Evolutionary conservation across 2,329 filamentous ascomycete genomes (phyloP), one percentile per base, ranked within the genome.

Genomic region (Penicillium capsulatum): DNA sequence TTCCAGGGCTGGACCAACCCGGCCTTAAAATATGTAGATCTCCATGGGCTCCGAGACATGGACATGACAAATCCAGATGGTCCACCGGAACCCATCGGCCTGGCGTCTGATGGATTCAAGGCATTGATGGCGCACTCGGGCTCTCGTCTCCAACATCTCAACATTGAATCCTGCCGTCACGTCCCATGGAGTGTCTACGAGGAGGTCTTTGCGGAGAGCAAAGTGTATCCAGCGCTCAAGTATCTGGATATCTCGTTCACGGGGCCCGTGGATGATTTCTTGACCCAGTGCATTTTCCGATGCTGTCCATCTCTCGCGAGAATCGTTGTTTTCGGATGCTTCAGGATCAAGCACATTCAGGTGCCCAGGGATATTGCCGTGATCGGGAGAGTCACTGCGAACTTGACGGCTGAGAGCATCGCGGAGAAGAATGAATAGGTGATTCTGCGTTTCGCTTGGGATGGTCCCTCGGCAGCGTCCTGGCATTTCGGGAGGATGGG

Each of bases 121-220:
- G 86, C 87, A 0, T 67, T 96, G 30, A 95, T 96, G 86, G 68
- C 71, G 0, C 91, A 96, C 59, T 95, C 89, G 0, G 86, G 86
- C 3, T 59, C 67, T 1, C 71, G 67, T 8, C 65, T 97, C 2
- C 73, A 74, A 43, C 70, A 76, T 28, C 70, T 97, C 22, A 86
- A 94, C 57, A 71, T 96, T n/a, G 79, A 86, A 10, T 86, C 84
- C 0, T 94, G 88, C 58, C 83, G 91, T 3, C 84, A 95, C 60
- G 90, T 97, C 47, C 76, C 79, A 1, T 72, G 76, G 22, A 68
- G 76, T 11, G 80, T 86, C 0, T 89, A 95, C 43, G 80, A 86
- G 46, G 75, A 82, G 7, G 82, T 84, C 0, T 96, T 97, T 55
- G 70, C 74, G 37, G 64, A 68, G 7, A 73, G 72, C 16, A 77